A percentile compares a stretch with the other conserved stretches of the same genome.
Conservation (phyloP, 78 protist species). For the Kipferlia bialata region DNA sequence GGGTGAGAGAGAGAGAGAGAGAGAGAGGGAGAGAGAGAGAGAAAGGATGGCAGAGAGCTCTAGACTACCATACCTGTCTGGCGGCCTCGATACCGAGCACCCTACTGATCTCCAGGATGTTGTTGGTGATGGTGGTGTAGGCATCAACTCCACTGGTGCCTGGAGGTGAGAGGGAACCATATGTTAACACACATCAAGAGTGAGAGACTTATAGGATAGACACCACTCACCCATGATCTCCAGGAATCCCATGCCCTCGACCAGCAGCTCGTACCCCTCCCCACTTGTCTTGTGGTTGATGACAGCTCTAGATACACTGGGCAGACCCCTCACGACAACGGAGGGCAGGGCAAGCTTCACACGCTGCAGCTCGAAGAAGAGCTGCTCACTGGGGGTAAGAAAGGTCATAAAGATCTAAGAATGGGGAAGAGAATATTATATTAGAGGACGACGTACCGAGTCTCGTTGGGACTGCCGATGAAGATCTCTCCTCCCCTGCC, state of each 20-base stretch:
- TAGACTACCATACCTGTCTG: too few relatives aligned
- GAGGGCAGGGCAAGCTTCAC: background rate
- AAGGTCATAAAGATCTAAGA: too few relatives aligned
- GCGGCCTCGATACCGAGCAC: conserved; percentile 94
- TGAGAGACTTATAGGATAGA: too few relatives aligned
- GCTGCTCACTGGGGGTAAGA: too few relatives aligned
- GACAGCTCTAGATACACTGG: conserved; percentile 64
- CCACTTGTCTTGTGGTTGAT: conserved; percentile 29
- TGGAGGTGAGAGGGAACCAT: too few relatives aligned
- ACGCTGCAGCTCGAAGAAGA: background rate
- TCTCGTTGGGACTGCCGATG: background rate
- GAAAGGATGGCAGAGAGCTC: too few relatives aligned
- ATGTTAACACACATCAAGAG: too few relatives aligned
- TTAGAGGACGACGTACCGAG: background rate
- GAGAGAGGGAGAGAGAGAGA: too few relatives aligned
- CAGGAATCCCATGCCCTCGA: conserved; percentile 51
- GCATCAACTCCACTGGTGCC: conserved; percentile 47
- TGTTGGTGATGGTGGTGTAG: conserved; percentile 53
- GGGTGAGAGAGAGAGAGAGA: too few relatives aligned
- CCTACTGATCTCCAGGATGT: conserved; percentile 61
- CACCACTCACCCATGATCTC: conserved; percentile 60
- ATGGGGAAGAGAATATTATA: too few relatives aligned
- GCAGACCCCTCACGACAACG: conserved; percentile 42
- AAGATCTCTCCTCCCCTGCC: background rate
- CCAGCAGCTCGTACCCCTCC: conserved; percentile 39